Conservation (phyloP, 108 stramenopile genomes). For the Heterococcus sp. region DNA sequence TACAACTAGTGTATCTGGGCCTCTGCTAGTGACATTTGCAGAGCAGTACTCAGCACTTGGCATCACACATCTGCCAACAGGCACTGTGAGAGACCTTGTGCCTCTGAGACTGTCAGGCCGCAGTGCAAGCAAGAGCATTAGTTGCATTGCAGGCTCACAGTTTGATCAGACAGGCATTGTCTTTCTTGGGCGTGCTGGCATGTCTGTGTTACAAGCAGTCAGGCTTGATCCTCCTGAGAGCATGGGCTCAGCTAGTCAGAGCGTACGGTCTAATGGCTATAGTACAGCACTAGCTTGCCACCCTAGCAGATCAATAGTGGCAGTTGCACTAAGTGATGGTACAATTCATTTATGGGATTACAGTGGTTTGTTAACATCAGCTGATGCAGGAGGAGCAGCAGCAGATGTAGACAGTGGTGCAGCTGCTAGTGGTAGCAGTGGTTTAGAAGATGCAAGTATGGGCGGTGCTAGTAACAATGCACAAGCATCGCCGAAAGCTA, state of each 20-base stretch:
- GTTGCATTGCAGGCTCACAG: background rate
- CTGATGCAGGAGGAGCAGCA: background rate
- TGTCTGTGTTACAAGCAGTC: constrained; percentile 5
- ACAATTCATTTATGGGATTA: constrained; percentile 29
- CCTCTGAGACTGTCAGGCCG: background rate
- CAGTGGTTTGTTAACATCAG: background rate
- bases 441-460: background rate
- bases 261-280: background rate
- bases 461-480: background rate
- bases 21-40: background rate
- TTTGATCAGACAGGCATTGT: background rate
- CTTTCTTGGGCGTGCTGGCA: background rate
- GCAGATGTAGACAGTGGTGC: background rate
- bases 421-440: background rate
- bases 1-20: background rate
- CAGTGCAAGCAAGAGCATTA: background rate
- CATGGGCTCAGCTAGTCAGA: constrained; percentile 9
- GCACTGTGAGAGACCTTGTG: background rate
- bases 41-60: background rate
- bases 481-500: background rate
- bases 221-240: constrained; percentile 25
- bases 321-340: constrained; percentile 7
- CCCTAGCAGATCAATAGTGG: constrained; percentile 10
- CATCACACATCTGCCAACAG: background rate
- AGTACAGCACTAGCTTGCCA: constrained; percentile 13